phyloP scores from a whole-genome alignment of 345 rosid species.

The Camelina neglecta region DNA sequence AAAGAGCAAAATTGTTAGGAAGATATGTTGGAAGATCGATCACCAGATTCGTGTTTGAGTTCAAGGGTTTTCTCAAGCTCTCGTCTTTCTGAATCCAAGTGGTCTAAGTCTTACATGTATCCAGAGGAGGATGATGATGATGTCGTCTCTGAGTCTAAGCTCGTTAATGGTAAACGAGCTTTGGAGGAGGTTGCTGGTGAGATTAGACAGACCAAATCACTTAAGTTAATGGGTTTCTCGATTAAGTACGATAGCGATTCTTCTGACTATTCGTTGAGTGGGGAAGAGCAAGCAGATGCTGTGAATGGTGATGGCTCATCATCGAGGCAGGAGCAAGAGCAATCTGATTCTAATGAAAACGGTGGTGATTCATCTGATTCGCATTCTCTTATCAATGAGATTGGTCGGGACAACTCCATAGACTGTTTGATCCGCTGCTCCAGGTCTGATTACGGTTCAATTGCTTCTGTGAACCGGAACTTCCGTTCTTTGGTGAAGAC shows the following conservation, averaged over 20 bases:
- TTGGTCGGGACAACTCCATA: conserved; percentile 82
- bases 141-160: conserved; percentile 21
- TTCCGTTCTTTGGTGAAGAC: conserved; percentile 70
- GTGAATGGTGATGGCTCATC: conserved; percentile 1
- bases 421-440: conserved; percentile 75
- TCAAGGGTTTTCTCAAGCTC: conserved; percentile 69
- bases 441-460: conserved; percentile 82
- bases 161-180: conserved; percentile 56
- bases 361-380: conserved; percentile 63
- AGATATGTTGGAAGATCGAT: conserved; percentile 79
- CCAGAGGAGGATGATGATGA: conserved; percentile 38
- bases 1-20: background rate
- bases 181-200: conserved; percentile 50
- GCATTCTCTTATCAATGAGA: conserved; percentile 64
- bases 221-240: conserved; percentile 37
- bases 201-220: conserved; percentile 45
- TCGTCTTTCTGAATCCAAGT: conserved; percentile 63
- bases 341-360: conserved; percentile 37
- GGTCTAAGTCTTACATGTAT: conserved; percentile 61
- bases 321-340: conserved; percentile 22
- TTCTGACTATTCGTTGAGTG: conserved; percentile 39
- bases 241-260: conserved; percentile 36
- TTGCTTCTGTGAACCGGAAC: conserved; percentile 67
- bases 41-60: conserved; percentile 56
- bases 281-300: conserved; percentile 24